Conservation (phyloP, 2,329 filamentous ascomycete species). For the Moelleriella libera region DNA sequence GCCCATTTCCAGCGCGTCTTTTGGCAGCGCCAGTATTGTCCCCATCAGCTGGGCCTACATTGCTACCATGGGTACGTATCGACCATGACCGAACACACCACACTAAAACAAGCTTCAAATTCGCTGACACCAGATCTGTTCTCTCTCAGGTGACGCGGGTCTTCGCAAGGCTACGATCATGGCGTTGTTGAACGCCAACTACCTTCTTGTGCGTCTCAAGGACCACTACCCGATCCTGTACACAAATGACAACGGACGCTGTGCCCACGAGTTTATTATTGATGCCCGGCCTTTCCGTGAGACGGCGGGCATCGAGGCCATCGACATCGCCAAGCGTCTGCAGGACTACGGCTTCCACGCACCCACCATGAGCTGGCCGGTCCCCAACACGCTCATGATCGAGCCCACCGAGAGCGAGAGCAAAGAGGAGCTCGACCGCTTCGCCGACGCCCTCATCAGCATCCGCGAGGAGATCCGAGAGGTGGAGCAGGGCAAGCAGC, state of each 20-base stretch:
- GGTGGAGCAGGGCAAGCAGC: slow-evolving; percentile 65
- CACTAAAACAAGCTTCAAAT: background rate
- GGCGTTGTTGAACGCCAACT: slow-evolving; percentile 92
- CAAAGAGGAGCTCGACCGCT: slow-evolving; percentile 84
- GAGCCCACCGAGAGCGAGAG: slow-evolving; percentile 92
- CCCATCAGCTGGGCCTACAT: slow-evolving; percentile 95
- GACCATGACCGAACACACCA: background rate
- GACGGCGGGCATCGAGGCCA: slow-evolving; percentile 70
- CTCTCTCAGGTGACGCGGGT: slow-evolving; percentile 31
- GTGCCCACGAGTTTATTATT: slow-evolving; percentile 94
- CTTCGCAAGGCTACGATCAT: slow-evolving; percentile 83
- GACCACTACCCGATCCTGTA: slow-evolving; percentile 86
- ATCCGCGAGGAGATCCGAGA: slow-evolving; percentile 77
- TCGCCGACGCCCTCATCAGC: slow-evolving; percentile 76
- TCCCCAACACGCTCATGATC: slow-evolving; percentile 93
- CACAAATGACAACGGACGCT: slow-evolving; percentile 75
- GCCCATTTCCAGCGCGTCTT: slow-evolving; percentile 69
- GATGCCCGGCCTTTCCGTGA: slow-evolving; percentile 78
- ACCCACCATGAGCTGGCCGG: slow-evolving; percentile 94
- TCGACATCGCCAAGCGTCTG: slow-evolving; percentile 90
- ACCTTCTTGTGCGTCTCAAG: slow-evolving; percentile 77
- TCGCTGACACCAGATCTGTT: background rate
- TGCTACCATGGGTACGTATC: slow-evolving; percentile 65
- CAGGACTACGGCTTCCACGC: slow-evolving; percentile 97
- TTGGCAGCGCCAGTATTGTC: slow-evolving; percentile 80